A percentile compares a stretch with the other conserved stretches of the same genome.
phyloP scores from a whole-genome alignment of 2,329 filamentous ascomycete species.

The Ophioceras dolichostomum region DNA sequence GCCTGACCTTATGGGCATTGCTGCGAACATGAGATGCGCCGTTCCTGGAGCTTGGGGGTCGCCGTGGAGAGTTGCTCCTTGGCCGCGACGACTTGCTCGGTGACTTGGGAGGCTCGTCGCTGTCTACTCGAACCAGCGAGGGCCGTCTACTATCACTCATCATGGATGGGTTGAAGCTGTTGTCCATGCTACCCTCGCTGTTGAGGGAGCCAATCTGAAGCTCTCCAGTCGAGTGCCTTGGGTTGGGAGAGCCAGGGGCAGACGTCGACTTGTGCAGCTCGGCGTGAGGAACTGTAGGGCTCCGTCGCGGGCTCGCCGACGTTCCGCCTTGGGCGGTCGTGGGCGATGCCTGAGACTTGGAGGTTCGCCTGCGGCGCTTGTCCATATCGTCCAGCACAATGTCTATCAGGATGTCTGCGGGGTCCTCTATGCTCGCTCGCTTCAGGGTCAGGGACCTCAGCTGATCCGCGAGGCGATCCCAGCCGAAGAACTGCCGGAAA shows the following conservation, averaged over 20 bases:
- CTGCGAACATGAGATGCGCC: conserved; percentile 53
- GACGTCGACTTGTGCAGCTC: conserved; percentile 58
- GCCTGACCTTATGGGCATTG: conserved; percentile 63
- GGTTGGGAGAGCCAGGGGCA: conserved; percentile 50
- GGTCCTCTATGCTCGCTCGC: conserved; percentile 78
- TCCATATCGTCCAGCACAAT: conserved; percentile 97
- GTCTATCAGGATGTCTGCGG: conserved; percentile 77
- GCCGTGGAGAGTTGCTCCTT: conserved; percentile 70
- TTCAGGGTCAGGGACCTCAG: conserved; percentile 81
- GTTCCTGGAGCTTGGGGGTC: conserved; percentile 65
- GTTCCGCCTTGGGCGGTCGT: conserved; percentile 52
- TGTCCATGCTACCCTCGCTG: conserved; percentile 36
- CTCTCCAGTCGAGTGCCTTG: conserved; percentile 32
- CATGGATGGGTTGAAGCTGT: conserved; percentile 20
- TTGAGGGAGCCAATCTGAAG: conserved; percentile 48
- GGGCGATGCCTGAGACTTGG: conserved; percentile 73
- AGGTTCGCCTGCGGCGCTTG: conserved; percentile 74
- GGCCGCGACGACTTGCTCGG: conserved; percentile 36
- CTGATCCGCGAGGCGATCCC: conserved; percentile 89
- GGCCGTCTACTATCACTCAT: conserved; percentile 25
- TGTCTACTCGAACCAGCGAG: conserved; percentile 33
- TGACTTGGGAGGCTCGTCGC: conserved; percentile 30
- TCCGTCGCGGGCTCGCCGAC: conserved; percentile 44
- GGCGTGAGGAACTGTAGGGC: conserved; percentile 48
- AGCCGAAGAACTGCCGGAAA: conserved; percentile 93